These are phyloP conservation scores for Pulveroboletus sp. DNA, from an alignment of 768 basidiomycete species.

Conservation along the genomic window DNA sequence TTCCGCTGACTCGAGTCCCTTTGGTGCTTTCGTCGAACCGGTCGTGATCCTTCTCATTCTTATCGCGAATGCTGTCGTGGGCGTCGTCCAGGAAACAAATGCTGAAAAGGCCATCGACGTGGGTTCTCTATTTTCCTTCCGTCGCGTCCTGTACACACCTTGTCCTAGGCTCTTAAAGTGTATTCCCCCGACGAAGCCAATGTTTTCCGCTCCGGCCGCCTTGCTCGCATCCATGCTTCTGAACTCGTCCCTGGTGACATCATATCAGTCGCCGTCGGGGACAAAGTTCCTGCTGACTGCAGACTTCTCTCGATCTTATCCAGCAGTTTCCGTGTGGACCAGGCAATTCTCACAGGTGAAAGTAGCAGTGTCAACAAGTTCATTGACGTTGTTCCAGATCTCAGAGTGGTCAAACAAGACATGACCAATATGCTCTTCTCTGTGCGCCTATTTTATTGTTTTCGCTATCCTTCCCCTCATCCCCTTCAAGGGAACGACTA, in stretches of 20 bases:
- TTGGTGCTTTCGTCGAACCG: conserved; percentile 93
- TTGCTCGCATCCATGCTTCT: conserved; percentile 74
- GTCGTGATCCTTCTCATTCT: conserved; percentile 93
- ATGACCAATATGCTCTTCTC: conserved; percentile 97
- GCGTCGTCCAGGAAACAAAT: conserved; percentile 94
- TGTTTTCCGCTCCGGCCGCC: conserved; percentile 68
- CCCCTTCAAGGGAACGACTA: conserved; percentile 74
- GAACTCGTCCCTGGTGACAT: conserved; percentile 95
- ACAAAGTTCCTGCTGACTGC: conserved; percentile 95
- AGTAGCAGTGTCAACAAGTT: conserved; percentile 85
- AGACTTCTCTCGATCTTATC: conserved; percentile 85
- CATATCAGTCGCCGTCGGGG: conserved; percentile 84
- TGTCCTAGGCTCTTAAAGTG: conserved; percentile 80
- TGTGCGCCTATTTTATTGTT: conserved; percentile 35
- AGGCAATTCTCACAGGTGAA: conserved; percentile 96
- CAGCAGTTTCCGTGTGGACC: conserved; percentile 91
- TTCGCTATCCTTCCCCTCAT: not conserved
- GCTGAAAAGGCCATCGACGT: conserved; percentile 98
- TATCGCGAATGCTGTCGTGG: conserved; percentile 94
- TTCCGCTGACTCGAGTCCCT: conserved; percentile 55
- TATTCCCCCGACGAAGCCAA: conserved; percentile 97
- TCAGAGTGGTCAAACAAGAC: conserved; percentile 90
- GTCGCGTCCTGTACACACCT: not conserved
- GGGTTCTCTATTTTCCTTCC: conserved; percentile 30
- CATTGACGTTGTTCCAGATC: conserved; percentile 60